Base-by-base conservation (phyloP, 1,284 basidiomycete genomes). In the Thelephora terrestris region DNA sequence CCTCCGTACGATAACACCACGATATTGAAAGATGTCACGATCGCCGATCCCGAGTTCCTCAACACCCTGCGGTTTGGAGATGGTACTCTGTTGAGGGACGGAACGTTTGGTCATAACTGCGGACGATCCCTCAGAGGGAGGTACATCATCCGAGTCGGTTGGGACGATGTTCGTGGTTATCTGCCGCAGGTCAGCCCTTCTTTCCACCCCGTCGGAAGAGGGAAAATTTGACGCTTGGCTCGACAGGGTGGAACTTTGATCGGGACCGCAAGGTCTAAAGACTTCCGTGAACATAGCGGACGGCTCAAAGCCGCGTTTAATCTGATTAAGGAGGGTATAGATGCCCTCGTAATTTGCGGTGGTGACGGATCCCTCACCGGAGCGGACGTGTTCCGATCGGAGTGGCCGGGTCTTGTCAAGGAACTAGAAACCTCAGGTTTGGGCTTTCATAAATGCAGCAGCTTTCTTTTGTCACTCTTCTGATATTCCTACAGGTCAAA, bases 161-260 rank as follows among this genome's bases (percentile, higher is more conserved):
- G 95, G 89, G 96, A 99, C 62, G 96, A 99, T 67, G 95, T 98
- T 21, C 75, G 91, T 29, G 91, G 91, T 5, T 99, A 94, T 91
- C 85, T 95, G 60, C 80, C 85, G 39, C 81, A 94, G 74, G 88
- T 84, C 53, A 53, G 75, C 64, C 34, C 23, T 34, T 23, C 18
- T 43, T 32, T 36, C 46, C 16, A 10, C 25, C 29, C 36, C 48
- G 21, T 18, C 36, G 50, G 37, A 25, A 24, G 23, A 37, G 14
- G n/a, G 18, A 3, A 18, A 27, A 16, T 5, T 40, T 24, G 20
- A 27, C 35, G 23, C 38, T 34, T 16, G 34, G 4, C 35, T 10
- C 20, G 46, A 1, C 56, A 91, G 81, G 96, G 96, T 50, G 96
- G 95, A 44, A 99, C 95, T 0, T 74, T 99, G 45, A 97, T 97